Evolutionary conservation across 228 moss, liverwort and hornwort species (phyloP), one percentile per base, ranked within the genome.

Genomic region (Sphagnum fallax): DNA sequence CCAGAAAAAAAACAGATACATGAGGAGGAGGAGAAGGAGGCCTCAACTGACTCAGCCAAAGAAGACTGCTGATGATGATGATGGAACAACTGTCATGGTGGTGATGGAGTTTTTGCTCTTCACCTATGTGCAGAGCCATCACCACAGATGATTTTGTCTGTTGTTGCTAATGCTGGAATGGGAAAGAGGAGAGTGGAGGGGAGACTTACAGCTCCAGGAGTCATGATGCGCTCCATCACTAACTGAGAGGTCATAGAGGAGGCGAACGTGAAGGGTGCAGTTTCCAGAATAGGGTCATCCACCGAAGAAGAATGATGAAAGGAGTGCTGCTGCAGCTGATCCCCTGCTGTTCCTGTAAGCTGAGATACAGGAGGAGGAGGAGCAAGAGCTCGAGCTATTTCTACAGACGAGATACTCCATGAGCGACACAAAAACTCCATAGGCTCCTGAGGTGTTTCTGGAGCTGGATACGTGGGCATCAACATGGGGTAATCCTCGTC

Each of bases 391-490:
- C 84, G 84, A 6, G 84, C 82, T 4, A 90, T 80, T 53, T 90
- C 90, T 16, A 87, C 82, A 51, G 90, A 84, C 16, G 87, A 87
- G 48, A 87, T 87, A 70, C 90, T 90, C 90, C 90, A 90, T 5
- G 90, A 90, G 49, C 90, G 72, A 14, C 87, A 82, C 4, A 90
- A 76, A 68, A 90, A 90, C 80, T 90, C 87, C 90, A 90, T 90
- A 4, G 90, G 87, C 67, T 90, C 87, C 64, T 80, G 74, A 47
- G 90, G 90, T 47, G 87, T 90, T 69, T 84, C 90, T 62, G 90
- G 90, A 14, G 90, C 82, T 4, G 90, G 82, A 61, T 82, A 90
- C 0, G 87, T 69, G 60, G 80, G 77, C 84, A 84, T 82, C 60
- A 77, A 75, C 90, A 87, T 90, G 1, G 90, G 87, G 13, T 80